These are phyloP conservation scores for Austroboletus novae-zelandiae DNA, from an alignment of 1,284 basidiomycete species.

Conservation along the genomic window DNA sequence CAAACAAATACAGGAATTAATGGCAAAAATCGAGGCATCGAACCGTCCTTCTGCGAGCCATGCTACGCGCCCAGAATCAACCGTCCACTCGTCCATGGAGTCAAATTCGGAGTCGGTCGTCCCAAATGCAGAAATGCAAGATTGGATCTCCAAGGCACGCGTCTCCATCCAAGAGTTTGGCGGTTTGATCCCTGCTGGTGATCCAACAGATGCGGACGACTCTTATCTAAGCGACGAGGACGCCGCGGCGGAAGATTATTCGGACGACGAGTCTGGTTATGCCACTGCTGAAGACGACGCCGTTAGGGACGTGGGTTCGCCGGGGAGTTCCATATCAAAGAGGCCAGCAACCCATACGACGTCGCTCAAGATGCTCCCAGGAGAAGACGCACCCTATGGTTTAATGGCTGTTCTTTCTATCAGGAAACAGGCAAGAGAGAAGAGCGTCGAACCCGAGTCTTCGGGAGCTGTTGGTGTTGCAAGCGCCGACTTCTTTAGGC, in stretches of 20 bases:
- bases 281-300: conserved; percentile 32
- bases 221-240: conserved; percentile 27
- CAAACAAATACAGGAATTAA: conserved; percentile 62
- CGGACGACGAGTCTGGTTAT: conserved; percentile 38
- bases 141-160: conserved; percentile 72
- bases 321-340: conserved; percentile 26
- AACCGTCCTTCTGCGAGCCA: conserved; percentile 21
- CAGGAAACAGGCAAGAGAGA: conserved; percentile 42
- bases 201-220: conserved; percentile 36
- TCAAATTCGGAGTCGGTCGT: conserved; percentile 28
- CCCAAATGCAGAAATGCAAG: conserved; percentile 47
- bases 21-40: conserved; percentile 55
- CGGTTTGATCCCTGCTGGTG: conserved; percentile 55
- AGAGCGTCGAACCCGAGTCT: conserved; percentile 41
- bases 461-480: conserved; percentile 60
- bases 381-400: conserved; percentile 63
- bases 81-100: conserved; percentile 23
- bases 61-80: conserved; percentile 30
- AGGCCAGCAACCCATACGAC: conserved; percentile 30
- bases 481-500: conserved; percentile 60
- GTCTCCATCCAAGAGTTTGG: conserved; percentile 65
- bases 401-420: conserved; percentile 64
- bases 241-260: conserved; percentile 20
- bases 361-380: conserved; percentile 53
- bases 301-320: conserved; percentile 22